Evolutionary conservation across 768 basidiomycete genomes (phyloP), one percentile per base, ranked within the genome.

Genomic region (Lactarius sp.): DNA sequence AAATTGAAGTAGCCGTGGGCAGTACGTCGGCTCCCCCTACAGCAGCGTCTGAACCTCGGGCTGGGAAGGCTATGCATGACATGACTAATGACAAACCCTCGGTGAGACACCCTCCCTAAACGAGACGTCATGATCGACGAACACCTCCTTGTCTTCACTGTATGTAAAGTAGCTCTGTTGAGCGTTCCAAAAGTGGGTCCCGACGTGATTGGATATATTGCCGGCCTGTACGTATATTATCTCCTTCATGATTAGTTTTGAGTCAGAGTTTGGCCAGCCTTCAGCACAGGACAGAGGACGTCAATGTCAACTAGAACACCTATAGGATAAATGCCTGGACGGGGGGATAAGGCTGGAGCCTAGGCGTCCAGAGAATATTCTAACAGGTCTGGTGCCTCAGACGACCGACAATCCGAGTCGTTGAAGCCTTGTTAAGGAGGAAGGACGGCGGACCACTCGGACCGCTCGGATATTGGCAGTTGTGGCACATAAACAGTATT

Each of bases 121-220:
- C 12, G 89, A 90, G 53, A 87, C 75, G 64, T 80, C 79, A 69
- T 82, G 77, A 61, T 82, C 77, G 42, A 83, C 74, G 37, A 77
- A 60, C 4, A 79, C 69, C 27, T 80, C 78, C 16, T 70, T 66
- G 20, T 65, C 66, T 16, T 55, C 67, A 42, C 52, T 50, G 63
- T 81, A 81, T 0, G 78, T 76, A 67, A 86, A 80, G 71, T 91
- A 91, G 66, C 74, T 79, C 72, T 90, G 86, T 72, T 91, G 89
- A 1, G 87, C 81, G 69, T 91, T 91, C 88, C 88, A 92, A 68
- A 89, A 91, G 69, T 92, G n/a, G n/a, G 88, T 83, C 52, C 88
- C 88, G 20, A 81, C 73, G 70, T 85, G 84, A 70, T 92, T 91
- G 20, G 89, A 79, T 50, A 82, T 69, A 39, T 77, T 72, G 60